Conservation (phyloP, 352 stramenopile genomes). For the Pythium dissimile region DNA sequence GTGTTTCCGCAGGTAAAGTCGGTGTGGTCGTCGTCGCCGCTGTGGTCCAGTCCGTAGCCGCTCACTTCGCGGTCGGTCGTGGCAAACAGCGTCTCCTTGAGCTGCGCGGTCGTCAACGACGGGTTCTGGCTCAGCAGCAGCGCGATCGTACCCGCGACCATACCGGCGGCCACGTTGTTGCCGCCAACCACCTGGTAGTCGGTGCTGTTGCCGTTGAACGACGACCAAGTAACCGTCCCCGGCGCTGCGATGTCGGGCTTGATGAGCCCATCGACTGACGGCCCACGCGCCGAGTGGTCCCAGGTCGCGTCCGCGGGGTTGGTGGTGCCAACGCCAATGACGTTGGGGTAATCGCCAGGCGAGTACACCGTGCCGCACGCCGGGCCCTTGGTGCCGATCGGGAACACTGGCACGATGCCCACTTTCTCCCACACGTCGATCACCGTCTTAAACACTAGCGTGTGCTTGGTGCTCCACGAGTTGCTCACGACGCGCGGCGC, state of each 20-base stretch:
- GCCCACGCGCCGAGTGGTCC: slow-evolving; percentile 25
- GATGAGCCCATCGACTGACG: slow-evolving; percentile 13
- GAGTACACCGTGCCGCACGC: slow-evolving; percentile 12
- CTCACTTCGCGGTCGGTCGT: slow-evolving; percentile 11
- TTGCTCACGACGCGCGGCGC: slow-evolving; percentile 24
- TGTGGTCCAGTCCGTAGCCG: slow-evolving; percentile 11
- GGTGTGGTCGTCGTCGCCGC: slow-evolving; percentile 6
- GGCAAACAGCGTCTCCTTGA: slow-evolving; percentile 7
- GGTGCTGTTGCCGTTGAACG: slow-evolving; percentile 18
- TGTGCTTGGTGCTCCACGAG: slow-evolving; percentile 16
- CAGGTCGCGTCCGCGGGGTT: slow-evolving; percentile 16
- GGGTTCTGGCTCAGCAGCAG: slow-evolving; percentile 23
- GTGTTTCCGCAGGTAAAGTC: slow-evolving; percentile 17
- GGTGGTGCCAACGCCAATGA: slow-evolving; percentile 6
- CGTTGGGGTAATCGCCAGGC: slow-evolving; percentile 18
- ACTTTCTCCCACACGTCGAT: slow-evolving; percentile 18
- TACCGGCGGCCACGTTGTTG: slow-evolving; percentile 16
- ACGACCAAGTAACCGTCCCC: slow-evolving; percentile 19
- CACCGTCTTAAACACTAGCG: neutral
- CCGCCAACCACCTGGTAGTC: slow-evolving; percentile 28
- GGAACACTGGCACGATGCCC: slow-evolving; percentile 27
- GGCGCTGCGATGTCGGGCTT: slow-evolving; percentile 34
- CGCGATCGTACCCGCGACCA: slow-evolving; percentile 24
- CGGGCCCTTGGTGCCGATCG: slow-evolving; percentile 19
- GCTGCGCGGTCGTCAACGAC: slow-evolving; percentile 10